Percentiles rank a stretch among this genome's conserved stretches.
phyloP scores from a whole-genome alignment of 208 protist genomes.

The Crithidia bombi region DNA sequence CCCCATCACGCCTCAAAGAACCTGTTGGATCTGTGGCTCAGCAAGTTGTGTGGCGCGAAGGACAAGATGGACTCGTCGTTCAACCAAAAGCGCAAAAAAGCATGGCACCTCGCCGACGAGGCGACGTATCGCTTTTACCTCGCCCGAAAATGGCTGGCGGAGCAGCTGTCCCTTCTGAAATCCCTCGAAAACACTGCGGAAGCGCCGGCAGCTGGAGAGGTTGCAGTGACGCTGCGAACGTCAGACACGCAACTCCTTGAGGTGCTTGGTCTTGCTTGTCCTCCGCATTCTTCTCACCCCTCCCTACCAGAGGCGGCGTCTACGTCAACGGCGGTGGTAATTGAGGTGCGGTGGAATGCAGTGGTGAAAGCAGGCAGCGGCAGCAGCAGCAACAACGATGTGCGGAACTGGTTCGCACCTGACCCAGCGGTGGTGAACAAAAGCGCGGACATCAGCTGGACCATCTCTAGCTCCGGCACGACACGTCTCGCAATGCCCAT shows the following conservation, averaged over 20 bases:
- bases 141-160: constrained; percentile 22
- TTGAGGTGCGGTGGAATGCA: constrained; percentile 14
- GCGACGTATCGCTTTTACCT: constrained; percentile 31
- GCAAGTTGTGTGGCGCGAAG: constrained; percentile 38
- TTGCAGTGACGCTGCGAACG: constrained; percentile 9
- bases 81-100: constrained; percentile 30
- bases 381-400: neutral
- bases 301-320: neutral
- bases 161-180: constrained; percentile 6
- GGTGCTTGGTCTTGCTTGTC: neutral
- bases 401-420: constrained; percentile 18
- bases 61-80: constrained; percentile 35
- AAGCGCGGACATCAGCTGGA: constrained; percentile 5
- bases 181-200: neutral
- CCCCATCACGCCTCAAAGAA: constrained; percentile 44
- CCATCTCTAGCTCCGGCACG: neutral
- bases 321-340: constrained; percentile 9
- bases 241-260: constrained; percentile 1
- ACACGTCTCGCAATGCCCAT: constrained; percentile 20
- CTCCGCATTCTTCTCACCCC: neutral
- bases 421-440: neutral
- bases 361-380: neutral
- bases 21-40: constrained; percentile 38
- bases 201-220: neutral
- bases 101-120: constrained; percentile 32